Base-by-base conservation (phyloP, 208 protist species). In the Acanthamoeba quina region DNA sequence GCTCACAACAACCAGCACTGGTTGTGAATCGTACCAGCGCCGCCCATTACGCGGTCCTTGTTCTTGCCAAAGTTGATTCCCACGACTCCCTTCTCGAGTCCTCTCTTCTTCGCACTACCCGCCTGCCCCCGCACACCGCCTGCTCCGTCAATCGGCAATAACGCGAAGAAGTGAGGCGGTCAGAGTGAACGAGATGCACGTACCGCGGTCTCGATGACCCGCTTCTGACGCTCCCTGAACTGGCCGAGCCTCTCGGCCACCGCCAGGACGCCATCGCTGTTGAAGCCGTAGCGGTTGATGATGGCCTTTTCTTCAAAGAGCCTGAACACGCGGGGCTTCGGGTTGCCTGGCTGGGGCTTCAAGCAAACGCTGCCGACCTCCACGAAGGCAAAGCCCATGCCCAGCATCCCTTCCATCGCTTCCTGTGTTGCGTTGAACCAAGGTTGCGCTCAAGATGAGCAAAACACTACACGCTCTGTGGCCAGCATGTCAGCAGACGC, bases 261-360 rank as follows among this genome's bases (percentile, higher is more conserved):
- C 5, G 72, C 86, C 29, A 83, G 62, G 9, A 97, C 72, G 26
- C 97, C 97, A 21, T 97, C 94, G 91, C 95, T 98, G 93, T 97
- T 97, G 93, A 98, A 98, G 34, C 97, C 97, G 91, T 97, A 98
- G 60, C 97, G 82, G 76, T 98, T 98, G 83, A 98, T 96, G 31
- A 98, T 95, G 5, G 93, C 96, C 34, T 74, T 31, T 52, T 97
- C 93, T 34, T 96, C 88, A 3, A 31, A 41, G 19, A 97, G 29
- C 26, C 97, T 91, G 66, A 97, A 98, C 21, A 98, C 96, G 52
- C 97, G 88, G 44, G 97, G 97, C 82, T 95, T 94, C 21, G 94
- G 90, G 91, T 98, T 98, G 41, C 97, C 68, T 1, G 41, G 24
- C 92, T 98, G 97, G 19, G 96, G 94, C 78, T 95, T 21, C 21